These are phyloP conservation scores for Chaetomium olivaceum DNA, from an alignment of 2,329 filamentous ascomycete species.

Conservation along the genomic window DNA sequence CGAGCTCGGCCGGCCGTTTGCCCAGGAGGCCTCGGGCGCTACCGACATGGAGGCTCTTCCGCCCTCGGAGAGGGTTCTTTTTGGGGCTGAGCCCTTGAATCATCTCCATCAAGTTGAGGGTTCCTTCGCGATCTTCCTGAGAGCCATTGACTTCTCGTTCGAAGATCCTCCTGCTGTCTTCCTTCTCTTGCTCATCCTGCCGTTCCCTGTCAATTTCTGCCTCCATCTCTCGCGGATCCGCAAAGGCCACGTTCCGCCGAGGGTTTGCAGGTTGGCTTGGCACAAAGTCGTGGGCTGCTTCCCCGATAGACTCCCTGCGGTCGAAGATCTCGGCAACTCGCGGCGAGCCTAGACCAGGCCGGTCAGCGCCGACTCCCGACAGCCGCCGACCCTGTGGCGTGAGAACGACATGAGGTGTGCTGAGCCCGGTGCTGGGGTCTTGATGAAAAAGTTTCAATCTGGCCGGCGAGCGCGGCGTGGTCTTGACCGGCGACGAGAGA, in stretches of 20 bases:
- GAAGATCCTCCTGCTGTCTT: slow-evolving; percentile 58
- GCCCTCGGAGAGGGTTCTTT: slow-evolving; percentile 64
- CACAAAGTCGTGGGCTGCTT: slow-evolving; percentile 64
- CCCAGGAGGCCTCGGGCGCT: slow-evolving; percentile 72
- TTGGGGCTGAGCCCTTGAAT: slow-evolving; percentile 77
- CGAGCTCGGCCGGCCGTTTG: slow-evolving; percentile 72
- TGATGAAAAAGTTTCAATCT: slow-evolving; percentile 54
- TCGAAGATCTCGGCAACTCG: slow-evolving; percentile 71
- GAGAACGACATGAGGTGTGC: slow-evolving; percentile 64
- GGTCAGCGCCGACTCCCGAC: slow-evolving; percentile 70
- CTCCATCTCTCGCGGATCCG: slow-evolving; percentile 63
- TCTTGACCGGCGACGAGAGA: slow-evolving; percentile 31
- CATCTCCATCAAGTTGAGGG: slow-evolving; percentile 71
- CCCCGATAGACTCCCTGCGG: slow-evolving; percentile 69
- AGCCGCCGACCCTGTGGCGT: slow-evolving; percentile 61
- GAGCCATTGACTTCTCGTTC: slow-evolving; percentile 53
- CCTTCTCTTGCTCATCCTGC: slow-evolving; percentile 60
- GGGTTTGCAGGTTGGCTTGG: slow-evolving; percentile 47
- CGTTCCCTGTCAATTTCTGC: slow-evolving; percentile 64
- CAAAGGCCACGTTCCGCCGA: slow-evolving; percentile 59
- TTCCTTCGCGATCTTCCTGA: slow-evolving; percentile 60
- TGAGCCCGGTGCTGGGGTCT: slow-evolving; percentile 53
- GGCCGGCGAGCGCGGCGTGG: slow-evolving; percentile 36
- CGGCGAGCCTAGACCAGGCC: slow-evolving; percentile 72
- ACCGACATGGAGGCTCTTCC: slow-evolving; percentile 76